These are phyloP conservation scores for Zymoseptoria tritici DNA, from an alignment of 2,329 filamentous ascomycete species.

Conservation along the genomic window DNA sequence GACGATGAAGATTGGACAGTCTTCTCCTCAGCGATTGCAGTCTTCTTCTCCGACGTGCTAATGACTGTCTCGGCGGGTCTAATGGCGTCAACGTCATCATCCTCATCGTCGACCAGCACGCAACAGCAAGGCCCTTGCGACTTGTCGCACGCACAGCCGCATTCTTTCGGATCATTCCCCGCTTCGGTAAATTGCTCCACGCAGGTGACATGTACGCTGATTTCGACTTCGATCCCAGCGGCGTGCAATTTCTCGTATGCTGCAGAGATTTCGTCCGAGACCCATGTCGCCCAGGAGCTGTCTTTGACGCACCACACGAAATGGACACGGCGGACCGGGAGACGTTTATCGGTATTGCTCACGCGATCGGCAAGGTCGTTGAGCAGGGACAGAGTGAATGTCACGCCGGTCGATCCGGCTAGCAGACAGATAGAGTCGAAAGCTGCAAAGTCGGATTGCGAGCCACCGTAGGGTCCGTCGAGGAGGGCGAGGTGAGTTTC, in stretches of 20 bases:
- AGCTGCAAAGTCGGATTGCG: constrained; percentile 19
- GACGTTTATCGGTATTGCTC: constrained; percentile 6
- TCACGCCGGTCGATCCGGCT: constrained; percentile 24
- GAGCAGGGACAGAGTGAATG: constrained; percentile 21
- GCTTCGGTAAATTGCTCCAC: constrained; percentile 18
- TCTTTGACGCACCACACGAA: constrained; percentile 24
- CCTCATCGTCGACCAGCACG: constrained; percentile 8
- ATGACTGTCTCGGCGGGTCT: background rate
- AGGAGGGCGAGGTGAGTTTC: constrained; percentile 14
- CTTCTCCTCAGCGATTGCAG: background rate
- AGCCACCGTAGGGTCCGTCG: constrained; percentile 22
- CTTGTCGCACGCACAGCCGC: constrained; percentile 21
- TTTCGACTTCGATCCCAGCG: constrained; percentile 14
- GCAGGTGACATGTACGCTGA: constrained; percentile 22
- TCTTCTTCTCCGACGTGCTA: background rate
- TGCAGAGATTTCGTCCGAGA: constrained; percentile 14
- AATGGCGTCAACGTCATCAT: constrained; percentile 6
- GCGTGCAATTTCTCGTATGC: constrained; percentile 13
- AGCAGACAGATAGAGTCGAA: constrained; percentile 24
- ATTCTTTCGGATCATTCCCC: constrained; percentile 12
- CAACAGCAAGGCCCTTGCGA: constrained; percentile 21
- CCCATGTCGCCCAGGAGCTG: constrained; percentile 15
- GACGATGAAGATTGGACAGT: background rate
- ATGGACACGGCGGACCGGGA: constrained; percentile 17
- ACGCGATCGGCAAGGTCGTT: constrained; percentile 22